Evolutionary conservation across 805 yeast species (phyloP).

Genomic region (Priceomyces melissophilus): DNA sequence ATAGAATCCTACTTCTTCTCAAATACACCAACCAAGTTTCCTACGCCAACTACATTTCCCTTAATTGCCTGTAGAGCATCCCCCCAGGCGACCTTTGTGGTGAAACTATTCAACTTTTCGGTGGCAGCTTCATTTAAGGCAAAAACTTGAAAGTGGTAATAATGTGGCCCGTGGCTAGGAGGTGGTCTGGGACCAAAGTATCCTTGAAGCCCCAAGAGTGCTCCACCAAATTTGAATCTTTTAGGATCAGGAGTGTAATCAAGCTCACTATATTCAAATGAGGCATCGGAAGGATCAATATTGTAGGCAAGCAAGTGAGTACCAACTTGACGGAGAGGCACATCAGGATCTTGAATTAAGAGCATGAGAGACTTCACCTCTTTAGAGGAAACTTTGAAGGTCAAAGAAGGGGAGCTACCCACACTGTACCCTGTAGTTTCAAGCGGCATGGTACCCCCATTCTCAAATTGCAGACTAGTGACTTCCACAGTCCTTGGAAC

Average conservation of each 20-base stretch:
- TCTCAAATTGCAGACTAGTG: constrained; percentile 9
- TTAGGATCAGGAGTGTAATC: background rate
- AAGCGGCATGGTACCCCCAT: constrained; percentile 9
- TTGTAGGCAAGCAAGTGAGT: constrained; percentile 12
- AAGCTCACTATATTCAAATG: constrained; percentile 6
- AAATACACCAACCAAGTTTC: constrained; percentile 1
- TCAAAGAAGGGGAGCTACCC: constrained; percentile 9
- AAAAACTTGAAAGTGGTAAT: constrained; percentile 13
- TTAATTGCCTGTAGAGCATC: background rate
- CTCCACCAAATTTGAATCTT: constrained; percentile 8
- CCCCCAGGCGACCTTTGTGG: background rate
- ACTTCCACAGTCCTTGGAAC: constrained; percentile 5
- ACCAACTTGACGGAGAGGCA: constrained; percentile 9
- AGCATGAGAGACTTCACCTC: constrained; percentile 9
- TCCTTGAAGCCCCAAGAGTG: constrained; percentile 3
- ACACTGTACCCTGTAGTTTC: constrained; percentile 9
- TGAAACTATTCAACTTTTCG: background rate
- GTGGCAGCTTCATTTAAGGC: constrained; percentile 13
- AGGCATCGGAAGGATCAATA: constrained; percentile 4
- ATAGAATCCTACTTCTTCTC: background rate
- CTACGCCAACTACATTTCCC: background rate
- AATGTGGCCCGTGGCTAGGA: constrained; percentile 13
- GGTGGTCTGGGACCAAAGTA: constrained; percentile 13
- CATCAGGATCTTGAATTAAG: constrained; percentile 13
- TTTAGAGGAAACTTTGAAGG: constrained; percentile 1